Evolutionary conservation across 306 rosid species (phyloP), one percentile per base, ranked within the genome.

Genomic region (Vigna trinervia): DNA sequence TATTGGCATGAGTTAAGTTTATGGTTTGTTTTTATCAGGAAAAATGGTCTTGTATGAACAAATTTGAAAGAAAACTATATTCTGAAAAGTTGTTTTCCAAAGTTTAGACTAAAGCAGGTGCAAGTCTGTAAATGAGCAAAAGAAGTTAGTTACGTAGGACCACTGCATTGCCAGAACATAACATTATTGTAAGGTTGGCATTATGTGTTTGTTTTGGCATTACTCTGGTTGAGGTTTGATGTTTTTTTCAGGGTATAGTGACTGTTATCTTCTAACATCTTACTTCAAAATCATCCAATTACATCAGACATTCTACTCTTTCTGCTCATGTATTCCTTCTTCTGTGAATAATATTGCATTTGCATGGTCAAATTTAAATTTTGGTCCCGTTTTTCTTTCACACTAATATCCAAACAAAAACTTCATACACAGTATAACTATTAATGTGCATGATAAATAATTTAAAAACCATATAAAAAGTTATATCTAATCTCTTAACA

Each of bases 171-270:
- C 53, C 69, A 45, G 66, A 76, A 3, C 69, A 9, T 51, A 13
- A 15, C 62, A 62, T 76, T 26, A 59, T 60, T 74, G 60, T 11
- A 52, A 58, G 62, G 34, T 76, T 76, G 74, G 36, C 74, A 63
- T 70, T 52, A 61, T 76, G 73, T 70, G 41, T 82, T 82, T 70
- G 78, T 81, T 81, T 11, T 39, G 50, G 53, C 72, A 67, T 75
- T 67, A 52, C 23, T 81, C 13, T 75, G 12, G 61, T 62, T 82
- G 39, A 32, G 69, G 14, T 71, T 41, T 62, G 39, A 82, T 62
- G 69, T 75, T 69, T 2, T 8, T 57, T 60, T 48, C 63, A 48
- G n/a, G 39, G 43, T 14, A 38, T 51, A 38, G 28, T 78, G 69
- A 15, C 81, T 1, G 43, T 63, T 80, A 26, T 41, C 50, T 53